Conservation (phyloP, 495 filamentous ascomycete genomes). For the Neurospora cerealis region DNA sequence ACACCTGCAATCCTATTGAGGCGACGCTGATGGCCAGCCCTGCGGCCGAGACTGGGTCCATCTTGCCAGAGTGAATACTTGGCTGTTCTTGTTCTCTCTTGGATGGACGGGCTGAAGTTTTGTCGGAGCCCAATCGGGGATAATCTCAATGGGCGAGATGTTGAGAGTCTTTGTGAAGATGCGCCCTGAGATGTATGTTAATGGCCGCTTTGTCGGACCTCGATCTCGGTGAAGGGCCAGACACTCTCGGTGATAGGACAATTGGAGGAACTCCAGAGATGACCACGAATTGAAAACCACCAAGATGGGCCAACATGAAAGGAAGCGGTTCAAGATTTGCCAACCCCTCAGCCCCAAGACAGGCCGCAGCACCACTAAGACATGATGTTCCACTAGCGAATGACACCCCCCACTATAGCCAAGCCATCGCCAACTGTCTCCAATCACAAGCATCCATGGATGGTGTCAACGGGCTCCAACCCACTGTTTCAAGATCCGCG, state of each 20-base stretch:
- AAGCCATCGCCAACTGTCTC: not conserved
- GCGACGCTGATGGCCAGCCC: slow-evolving; percentile 34
- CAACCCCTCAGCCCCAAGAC: not conserved
- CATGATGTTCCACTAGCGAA: not conserved
- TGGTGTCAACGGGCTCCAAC: not conserved
- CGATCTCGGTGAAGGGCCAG: not conserved
- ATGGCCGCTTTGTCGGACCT: not conserved
- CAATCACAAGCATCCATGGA: not conserved
- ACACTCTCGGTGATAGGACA: not conserved
- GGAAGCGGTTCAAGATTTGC: not conserved
- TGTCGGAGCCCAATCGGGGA: not conserved
- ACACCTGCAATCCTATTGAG: slow-evolving; percentile 30
- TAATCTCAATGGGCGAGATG: not conserved
- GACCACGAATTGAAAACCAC: not conserved
- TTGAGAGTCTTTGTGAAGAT: not conserved
- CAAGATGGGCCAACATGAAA: not conserved
- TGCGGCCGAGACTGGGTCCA: slow-evolving; percentile 31
- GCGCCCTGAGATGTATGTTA: not conserved
- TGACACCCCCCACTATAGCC: not conserved
- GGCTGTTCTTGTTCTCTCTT: not conserved
- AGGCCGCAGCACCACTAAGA: not conserved
- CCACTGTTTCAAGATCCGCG: not conserved
- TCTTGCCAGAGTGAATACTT: slow-evolving; percentile 2
- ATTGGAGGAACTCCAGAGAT: not conserved
- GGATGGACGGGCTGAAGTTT: not conserved